Evolutionary conservation across 352 stramenopile genomes (phyloP).

Genomic region (Pythium phragmiticola): DNA sequence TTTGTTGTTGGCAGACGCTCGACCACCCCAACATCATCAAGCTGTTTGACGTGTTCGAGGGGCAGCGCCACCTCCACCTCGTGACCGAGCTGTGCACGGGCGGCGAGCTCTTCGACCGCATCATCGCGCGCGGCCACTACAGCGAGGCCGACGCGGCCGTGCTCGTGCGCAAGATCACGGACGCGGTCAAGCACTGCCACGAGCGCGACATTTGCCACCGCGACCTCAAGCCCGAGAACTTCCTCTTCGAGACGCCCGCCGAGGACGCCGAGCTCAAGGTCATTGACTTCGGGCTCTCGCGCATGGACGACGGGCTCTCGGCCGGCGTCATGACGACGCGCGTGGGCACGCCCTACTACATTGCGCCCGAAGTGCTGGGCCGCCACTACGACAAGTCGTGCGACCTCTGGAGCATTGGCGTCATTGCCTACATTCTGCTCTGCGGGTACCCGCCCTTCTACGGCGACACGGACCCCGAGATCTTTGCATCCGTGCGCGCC

Average conservation of each 20-base stretch:
- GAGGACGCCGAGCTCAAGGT: conserved; percentile 96
- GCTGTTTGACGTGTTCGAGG: conserved; percentile 97
- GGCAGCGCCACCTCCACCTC: conserved; percentile 95
- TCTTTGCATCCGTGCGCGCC: conserved; percentile 81
- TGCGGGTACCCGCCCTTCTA: conserved; percentile 96
- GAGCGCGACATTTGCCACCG: conserved; percentile 96
- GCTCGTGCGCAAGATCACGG: conserved; percentile 96
- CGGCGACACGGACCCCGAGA: conserved; percentile 91
- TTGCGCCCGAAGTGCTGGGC: conserved; percentile 93
- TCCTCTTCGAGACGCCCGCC: conserved; percentile 91
- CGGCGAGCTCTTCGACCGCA: conserved; percentile 95
- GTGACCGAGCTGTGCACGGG: conserved; percentile 98
- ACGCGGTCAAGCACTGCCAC: conserved; percentile 97
- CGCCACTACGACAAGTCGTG: conserved; percentile 95
- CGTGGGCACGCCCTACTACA: conserved; percentile 96
- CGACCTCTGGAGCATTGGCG: conserved; percentile 95
- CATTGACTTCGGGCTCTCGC: conserved; percentile 98
- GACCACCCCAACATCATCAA: conserved; percentile 99
- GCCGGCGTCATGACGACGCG: conserved; percentile 93
- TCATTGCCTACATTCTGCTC: conserved; percentile 96
- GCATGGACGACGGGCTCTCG: conserved; percentile 85
- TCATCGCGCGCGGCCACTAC: conserved; percentile 92
- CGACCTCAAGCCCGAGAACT: conserved; percentile 98
- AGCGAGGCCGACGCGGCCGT: conserved; percentile 95
- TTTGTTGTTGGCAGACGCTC: conserved; percentile 43